phyloP scores from a whole-genome alignment of 495 filamentous ascomycete genomes.

The Geopyxis carbonaria region DNA sequence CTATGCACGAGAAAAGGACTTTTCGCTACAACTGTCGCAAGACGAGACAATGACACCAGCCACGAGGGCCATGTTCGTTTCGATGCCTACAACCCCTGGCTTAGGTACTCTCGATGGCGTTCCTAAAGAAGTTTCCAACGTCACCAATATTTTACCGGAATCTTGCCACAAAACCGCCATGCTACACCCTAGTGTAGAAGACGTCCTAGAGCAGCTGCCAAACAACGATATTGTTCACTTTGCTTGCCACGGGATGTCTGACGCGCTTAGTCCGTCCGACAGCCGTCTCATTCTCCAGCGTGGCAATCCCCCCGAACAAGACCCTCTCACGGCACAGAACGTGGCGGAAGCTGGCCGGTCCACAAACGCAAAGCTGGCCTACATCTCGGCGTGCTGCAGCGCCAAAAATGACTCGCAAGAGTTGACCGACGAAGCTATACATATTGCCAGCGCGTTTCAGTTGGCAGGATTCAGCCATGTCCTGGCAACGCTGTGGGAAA shows the following conservation, averaged over 20 bases:
- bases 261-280: constrained; percentile 8
- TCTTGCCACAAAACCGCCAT: neutral
- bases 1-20: constrained; percentile 8
- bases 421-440: constrained; percentile 24
- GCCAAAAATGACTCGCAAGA: constrained; percentile 10
- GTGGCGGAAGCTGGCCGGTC: constrained; percentile 1
- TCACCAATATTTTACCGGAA: neutral
- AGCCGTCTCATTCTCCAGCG: constrained; percentile 15
- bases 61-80: constrained; percentile 8
- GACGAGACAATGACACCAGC: neutral
- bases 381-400: constrained; percentile 28
- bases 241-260: constrained; percentile 17
- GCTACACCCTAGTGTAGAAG: neutral
- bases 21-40: neutral
- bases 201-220: constrained; percentile 6
- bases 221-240: constrained; percentile 15
- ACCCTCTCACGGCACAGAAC: neutral
- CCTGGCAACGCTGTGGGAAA: constrained; percentile 26
- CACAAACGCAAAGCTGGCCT: constrained; percentile 9
- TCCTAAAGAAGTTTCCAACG: neutral
- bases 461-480: constrained; percentile 28
- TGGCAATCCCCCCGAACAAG: neutral
- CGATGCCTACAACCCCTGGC: constrained; percentile 21
- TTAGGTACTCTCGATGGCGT: constrained; percentile 3
- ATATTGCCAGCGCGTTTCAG: constrained; percentile 26